A percentile compares a stretch with the other conserved stretches of the same genome.
Conservation (phyloP, 805 yeast species). For the Scheffersomyces spartinae region DNA sequence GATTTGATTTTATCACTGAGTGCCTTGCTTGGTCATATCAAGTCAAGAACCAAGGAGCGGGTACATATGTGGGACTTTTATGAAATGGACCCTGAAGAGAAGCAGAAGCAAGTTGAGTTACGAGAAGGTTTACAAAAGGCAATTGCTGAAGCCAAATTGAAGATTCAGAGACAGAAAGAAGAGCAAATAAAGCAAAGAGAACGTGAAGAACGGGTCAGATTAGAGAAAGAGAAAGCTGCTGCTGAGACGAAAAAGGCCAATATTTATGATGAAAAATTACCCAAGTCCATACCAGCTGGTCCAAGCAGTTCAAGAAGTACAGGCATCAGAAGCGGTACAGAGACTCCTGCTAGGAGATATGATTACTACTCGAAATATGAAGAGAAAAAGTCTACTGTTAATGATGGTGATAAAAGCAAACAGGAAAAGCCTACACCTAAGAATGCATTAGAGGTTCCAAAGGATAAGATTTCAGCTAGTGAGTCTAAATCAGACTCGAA, state of each 20-base stretch:
- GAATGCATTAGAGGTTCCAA: too few species aligned
- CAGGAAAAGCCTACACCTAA: background rate
- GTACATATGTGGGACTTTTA: constrained; percentile 47
- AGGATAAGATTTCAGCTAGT: background rate
- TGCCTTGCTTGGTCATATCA: constrained; percentile 58
- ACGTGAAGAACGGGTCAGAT: background rate
- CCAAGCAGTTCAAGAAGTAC: too few species aligned
- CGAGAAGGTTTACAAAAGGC: constrained; percentile 3
- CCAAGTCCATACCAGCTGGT: constrained; percentile 5
- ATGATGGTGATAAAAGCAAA: constrained; percentile 1
- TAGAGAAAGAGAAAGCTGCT: constrained; percentile 2
- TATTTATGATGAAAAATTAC: constrained; percentile 10
- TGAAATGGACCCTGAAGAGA: constrained; percentile 34
- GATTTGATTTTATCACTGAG: constrained; percentile 71
- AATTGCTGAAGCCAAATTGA: constrained; percentile 4
- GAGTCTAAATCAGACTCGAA: background rate
- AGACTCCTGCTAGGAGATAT: constrained; percentile 14
- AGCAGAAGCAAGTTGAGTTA: constrained; percentile 11
- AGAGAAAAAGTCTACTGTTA: constrained; percentile 2
- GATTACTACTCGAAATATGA: constrained; percentile 18
- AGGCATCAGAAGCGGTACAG: constrained; percentile 2
- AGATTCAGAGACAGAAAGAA: constrained; percentile 4
- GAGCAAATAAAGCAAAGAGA: constrained; percentile 1
- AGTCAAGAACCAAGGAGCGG: constrained; percentile 41
- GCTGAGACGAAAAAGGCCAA: too few species aligned